Conservation (phyloP, 345 rosid genomes). For the Abelmoschus esculentus region DNA sequence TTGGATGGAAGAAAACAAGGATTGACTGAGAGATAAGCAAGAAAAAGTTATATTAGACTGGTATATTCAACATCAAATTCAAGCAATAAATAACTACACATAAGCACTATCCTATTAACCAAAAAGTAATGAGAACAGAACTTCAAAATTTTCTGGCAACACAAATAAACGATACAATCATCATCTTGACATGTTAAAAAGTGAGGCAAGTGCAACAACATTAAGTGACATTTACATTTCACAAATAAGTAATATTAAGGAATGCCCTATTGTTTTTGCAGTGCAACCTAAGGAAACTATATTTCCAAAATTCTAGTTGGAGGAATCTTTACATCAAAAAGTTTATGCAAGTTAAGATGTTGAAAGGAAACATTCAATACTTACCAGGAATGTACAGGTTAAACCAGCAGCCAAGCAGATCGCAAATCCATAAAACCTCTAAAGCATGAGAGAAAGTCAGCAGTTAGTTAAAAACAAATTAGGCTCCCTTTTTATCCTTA, state of each 20-base stretch:
- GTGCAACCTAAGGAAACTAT: neutral
- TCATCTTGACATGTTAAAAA: too few relatives aligned
- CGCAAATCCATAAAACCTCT: slow-evolving; percentile 83
- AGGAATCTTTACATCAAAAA: neutral
- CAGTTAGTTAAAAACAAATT: neutral
- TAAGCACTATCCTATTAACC: too few relatives aligned
- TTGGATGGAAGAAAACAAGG: slow-evolving; percentile 88
- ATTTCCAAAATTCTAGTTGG: neutral
- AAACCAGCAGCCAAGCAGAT: slow-evolving; percentile 77
- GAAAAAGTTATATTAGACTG: slow-evolving; percentile 2
- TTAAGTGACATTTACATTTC: too few relatives aligned
- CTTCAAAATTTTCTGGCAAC: too few relatives aligned
- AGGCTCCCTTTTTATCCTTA: neutral
- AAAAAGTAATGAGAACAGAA: too few relatives aligned
- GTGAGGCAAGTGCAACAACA: too few relatives aligned
- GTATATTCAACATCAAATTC: neutral
- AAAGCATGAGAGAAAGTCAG: neutral
- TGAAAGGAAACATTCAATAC: slow-evolving; percentile 12
- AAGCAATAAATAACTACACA: neutral
- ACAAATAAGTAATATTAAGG: neutral
- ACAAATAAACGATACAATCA: too few relatives aligned
- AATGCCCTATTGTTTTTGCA: neutral
- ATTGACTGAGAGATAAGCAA: slow-evolving; percentile 50
- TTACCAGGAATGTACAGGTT: slow-evolving; percentile 80
- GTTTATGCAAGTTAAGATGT: too few relatives aligned